Evolutionary conservation across 805 yeast species (phyloP), one percentile per base, ranked within the genome.

Genomic region (Clavispora phyllophila): DNA sequence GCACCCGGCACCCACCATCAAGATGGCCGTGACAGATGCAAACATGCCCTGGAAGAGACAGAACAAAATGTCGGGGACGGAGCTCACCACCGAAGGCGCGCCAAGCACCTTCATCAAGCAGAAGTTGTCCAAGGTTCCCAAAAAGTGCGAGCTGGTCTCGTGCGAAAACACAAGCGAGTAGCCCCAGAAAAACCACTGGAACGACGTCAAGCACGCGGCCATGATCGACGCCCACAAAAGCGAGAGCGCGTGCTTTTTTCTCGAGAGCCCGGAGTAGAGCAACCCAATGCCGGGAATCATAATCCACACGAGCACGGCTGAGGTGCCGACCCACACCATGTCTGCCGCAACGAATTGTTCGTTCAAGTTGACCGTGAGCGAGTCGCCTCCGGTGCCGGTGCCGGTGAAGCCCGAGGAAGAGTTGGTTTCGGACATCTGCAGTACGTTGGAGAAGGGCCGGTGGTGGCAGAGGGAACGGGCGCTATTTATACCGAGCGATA

Each of bases 261-360:
- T 81, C 13, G 96, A 82, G 48, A 93, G 70, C 51, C 99, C 99
- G 27, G 96, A 87, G 67, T 91, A 91, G 49, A 91, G 72, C 42
- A 93, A 68, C 47, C 98, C 99, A 41, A 93, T 83, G 48, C 99
- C 99, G 28, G 98, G 97, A 54, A 89, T 78, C 96, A 91, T 93
- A 56, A 91, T 80, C 89, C 95, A 90, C 47, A 91, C 98, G 45
- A 93, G 73, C 18, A 78, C 82, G 8, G 81, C 82, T n/a, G 87
- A 75, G 5, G 78, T 75, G 61, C 82, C 87, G 43, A 88, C 75
- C 95, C 95, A 89, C 4, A 80, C 87, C 87, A 85, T 83, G 61
- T 87, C 87, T 39, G 84, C 95, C 35, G 69, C 68, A 47, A 82
- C 84, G 58, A 75, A 89, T 55, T 76, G 82, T 9, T 69, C 67